phyloP scores from a whole-genome alignment of 2,329 filamentous ascomycete species.

The Periconia macrospinosa region DNA sequence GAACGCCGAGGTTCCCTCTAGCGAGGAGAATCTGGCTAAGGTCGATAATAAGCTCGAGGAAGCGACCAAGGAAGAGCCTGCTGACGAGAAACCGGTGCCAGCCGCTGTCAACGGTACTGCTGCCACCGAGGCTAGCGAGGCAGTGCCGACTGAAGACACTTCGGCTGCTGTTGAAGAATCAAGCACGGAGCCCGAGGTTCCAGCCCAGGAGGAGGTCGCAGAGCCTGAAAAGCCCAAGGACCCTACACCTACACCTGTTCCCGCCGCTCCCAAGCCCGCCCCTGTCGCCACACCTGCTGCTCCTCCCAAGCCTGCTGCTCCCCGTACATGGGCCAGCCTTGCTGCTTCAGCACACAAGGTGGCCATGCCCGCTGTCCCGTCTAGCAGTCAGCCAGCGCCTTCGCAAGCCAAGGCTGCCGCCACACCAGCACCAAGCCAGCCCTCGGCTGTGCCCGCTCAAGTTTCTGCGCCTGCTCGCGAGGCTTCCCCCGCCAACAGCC shows the following conservation, averaged over 20 bases:
- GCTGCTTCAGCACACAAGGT: constrained; percentile 55
- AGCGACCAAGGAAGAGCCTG: constrained; percentile 41
- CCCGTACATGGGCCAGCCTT: constrained; percentile 74
- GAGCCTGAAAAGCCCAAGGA: constrained; percentile 65
- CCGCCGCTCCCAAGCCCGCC: constrained; percentile 57
- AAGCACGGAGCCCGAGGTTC: constrained; percentile 32
- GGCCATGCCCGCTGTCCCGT: constrained; percentile 46
- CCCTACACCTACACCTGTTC: constrained; percentile 60
- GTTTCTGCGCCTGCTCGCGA: constrained; percentile 38
- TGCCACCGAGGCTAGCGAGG: constrained; percentile 37
- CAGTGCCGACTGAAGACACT: constrained; percentile 44
- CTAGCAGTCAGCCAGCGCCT: constrained; percentile 34
- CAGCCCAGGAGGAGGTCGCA: constrained; percentile 34
- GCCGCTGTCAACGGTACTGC: constrained; percentile 42
- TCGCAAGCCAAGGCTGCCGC: constrained; percentile 35
- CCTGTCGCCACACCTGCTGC: constrained; percentile 60
- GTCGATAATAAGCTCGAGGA: constrained; percentile 80
- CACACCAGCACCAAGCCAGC: constrained; percentile 19
- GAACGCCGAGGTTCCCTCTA: constrained; percentile 40
- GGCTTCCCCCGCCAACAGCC: constrained; percentile 39
- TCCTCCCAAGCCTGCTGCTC: constrained; percentile 59
- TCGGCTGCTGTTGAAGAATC: constrained; percentile 43
- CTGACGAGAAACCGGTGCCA: constrained; percentile 25
- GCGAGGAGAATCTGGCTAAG: constrained; percentile 50
- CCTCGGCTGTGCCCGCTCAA: constrained; percentile 27